phyloP scores from a whole-genome alignment of 2,329 filamentous ascomycete species.

The Colletotrichum tanaceti region DNA sequence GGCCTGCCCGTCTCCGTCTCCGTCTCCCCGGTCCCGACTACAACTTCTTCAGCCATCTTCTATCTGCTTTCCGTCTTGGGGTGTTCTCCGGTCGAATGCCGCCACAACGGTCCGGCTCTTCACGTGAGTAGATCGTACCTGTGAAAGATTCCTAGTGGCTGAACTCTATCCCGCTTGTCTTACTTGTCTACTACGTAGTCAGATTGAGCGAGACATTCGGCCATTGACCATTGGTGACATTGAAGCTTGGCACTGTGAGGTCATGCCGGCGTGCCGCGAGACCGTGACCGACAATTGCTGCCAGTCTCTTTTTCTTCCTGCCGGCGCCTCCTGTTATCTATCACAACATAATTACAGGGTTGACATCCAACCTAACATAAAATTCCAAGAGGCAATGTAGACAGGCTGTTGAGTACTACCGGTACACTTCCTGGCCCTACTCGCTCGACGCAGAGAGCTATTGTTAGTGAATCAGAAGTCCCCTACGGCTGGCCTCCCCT shows the following conservation, averaged over 20 bases:
- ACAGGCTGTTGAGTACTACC: background rate
- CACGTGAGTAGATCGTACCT: background rate
- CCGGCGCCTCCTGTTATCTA: background rate
- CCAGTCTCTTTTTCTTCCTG: background rate
- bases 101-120: background rate
- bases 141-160: slow-evolving; percentile 11
- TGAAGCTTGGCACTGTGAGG: slow-evolving; percentile 7
- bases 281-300: background rate
- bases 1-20: background rate
- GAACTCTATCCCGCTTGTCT: slow-evolving; percentile 32
- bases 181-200: slow-evolving; percentile 1
- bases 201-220: slow-evolving; percentile 23
- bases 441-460: slow-evolving; percentile 8
- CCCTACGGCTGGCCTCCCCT: slow-evolving; percentile 15
- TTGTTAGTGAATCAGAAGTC: slow-evolving; percentile 11
- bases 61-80: background rate
- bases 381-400: background rate
- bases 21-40: background rate
- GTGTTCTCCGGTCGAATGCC: background rate
- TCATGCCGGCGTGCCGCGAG: slow-evolving; percentile 9
- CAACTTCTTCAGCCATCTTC: background rate
- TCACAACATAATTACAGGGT: background rate
- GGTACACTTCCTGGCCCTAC: background rate
- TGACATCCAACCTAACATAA: no score
- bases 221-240: background rate